Evolutionary conservation across 805 yeast species (phyloP).

Genomic region (Hanseniaspora clermontiae): DNA sequence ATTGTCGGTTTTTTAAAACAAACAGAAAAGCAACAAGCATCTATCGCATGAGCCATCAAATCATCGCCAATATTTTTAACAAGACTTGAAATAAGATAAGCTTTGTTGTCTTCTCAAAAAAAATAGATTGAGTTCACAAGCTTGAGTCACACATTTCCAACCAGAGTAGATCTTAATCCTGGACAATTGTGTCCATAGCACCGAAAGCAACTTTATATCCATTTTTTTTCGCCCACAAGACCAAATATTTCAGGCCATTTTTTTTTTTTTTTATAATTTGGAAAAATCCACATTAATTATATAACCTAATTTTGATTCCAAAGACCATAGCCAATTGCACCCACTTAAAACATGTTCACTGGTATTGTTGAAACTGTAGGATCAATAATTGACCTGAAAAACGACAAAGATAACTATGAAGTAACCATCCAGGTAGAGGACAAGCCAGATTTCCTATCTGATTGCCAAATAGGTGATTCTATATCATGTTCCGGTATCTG

Average conservation of each 20-base stretch:
- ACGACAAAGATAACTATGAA: constrained; percentile 55
- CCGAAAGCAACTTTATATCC: neutral
- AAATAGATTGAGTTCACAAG: too few species aligned
- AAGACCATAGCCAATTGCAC: neutral
- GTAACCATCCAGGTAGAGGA: constrained; percentile 55
- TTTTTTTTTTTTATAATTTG: too few species aligned
- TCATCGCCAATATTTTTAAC: too few species aligned
- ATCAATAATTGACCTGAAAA: constrained; percentile 36
- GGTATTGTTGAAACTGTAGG: constrained; percentile 61
- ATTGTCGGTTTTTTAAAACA: too few species aligned
- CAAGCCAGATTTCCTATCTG: constrained; percentile 51
- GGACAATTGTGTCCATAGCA: neutral
- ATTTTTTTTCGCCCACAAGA: too few species aligned
- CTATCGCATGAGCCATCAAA: too few species aligned
- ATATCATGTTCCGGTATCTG: constrained; percentile 83
- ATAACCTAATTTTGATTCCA: neutral
- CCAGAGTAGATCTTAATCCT: neutral
- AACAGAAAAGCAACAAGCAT: too few species aligned
- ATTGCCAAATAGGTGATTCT: constrained; percentile 88
- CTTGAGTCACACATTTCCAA: too few species aligned
- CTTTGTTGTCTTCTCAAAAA: too few species aligned
- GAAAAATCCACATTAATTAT: too few species aligned
- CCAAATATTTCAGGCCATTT: too few species aligned
- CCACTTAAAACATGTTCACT: constrained; percentile 57
- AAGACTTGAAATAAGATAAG: too few species aligned